Percentiles rank a stretch among this genome's conserved stretches.
phyloP scores from a whole-genome alignment of 805 yeast genomes.

The Wickerhamomyces xylosicus region DNA sequence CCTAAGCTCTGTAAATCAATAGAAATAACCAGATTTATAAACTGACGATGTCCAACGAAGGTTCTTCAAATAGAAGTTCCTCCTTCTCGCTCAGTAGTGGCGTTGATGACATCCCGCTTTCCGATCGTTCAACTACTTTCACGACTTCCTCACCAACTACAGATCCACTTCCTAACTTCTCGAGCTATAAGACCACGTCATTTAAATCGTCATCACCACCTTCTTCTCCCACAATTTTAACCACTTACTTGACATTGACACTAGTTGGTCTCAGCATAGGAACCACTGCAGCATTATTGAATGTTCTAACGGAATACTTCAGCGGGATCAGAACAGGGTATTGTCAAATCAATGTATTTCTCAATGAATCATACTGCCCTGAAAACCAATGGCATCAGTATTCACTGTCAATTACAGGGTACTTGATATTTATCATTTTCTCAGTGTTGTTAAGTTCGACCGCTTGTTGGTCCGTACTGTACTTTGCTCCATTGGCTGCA shows the following conservation, averaged over 20 bases:
- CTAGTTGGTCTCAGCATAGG: constrained; percentile 74
- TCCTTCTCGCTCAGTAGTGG: too few relatives aligned
- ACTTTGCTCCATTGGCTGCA: constrained; percentile 81
- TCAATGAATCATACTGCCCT: constrained; percentile 63
- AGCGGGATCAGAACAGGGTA: constrained; percentile 71
- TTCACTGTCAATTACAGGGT: constrained; percentile 32
- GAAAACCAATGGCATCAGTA: constrained; percentile 55
- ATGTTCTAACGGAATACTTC: constrained; percentile 80
- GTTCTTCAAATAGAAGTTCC: too few relatives aligned
- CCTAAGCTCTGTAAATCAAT: too few relatives aligned
- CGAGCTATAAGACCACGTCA: not conserved
- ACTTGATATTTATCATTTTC: constrained; percentile 44
- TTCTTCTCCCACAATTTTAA: not conserved
- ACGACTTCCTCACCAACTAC: too few relatives aligned
- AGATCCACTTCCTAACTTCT: constrained; percentile 9
- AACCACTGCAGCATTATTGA: constrained; percentile 68
- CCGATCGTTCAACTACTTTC: too few relatives aligned
- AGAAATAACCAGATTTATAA: too few relatives aligned
- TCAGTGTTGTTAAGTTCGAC: constrained; percentile 52
- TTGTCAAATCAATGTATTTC: constrained; percentile 59
- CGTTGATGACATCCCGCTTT: too few relatives aligned
- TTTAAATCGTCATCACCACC: not conserved
- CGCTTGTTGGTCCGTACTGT: constrained; percentile 61
- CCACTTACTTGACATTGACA: constrained; percentile 62
- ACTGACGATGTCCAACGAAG: too few relatives aligned